Base-by-base conservation (phyloP, 352 stramenopile genomes). In the Pythium monospermum region DNA sequence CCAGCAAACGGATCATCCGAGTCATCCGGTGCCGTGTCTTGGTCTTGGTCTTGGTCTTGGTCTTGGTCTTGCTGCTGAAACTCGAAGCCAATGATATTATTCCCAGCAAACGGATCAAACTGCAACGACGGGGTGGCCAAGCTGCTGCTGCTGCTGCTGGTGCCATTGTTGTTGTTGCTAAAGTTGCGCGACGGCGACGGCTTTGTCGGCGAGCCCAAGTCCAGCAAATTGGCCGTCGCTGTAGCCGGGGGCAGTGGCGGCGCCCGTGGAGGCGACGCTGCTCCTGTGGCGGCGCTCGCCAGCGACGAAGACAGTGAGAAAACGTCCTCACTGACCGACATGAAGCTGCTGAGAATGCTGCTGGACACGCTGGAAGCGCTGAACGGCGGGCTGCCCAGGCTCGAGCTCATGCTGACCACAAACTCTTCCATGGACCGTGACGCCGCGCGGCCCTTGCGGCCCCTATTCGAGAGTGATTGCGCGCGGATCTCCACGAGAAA, bases 371-470 rank as follows among this genome's bases (percentile, higher is more conserved):
- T 40, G 3, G 55, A 44, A 23, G 32, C 30, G 13, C 30, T 13
- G 30, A 13, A 7, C 3, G 42, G 21, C 15, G 56, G 56, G 15
- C 48, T 54, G 11, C 55, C 38, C 40, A 83, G 74, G 31, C 65
- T 82, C 11, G 68, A 76, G 60, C 80, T 85, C 65, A 82, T 83
- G 23, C 53, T 66, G 40, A 66, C 51, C 18, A 87, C 55, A 42
- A 85, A 85, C 41, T 88, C 72, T 31, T 84, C 72, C 70, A 82
- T 85, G 5, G 74, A 88, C 4, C 76, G 71, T 11, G 68, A 85
- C 13, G 72, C 74, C 15, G 73, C 57, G 49, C 74, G 71, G 46
- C 72, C 64, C 35, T 82, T 70, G 22, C 58, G 58, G 40, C 62
- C 52, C 12, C 46, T 37, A 2, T 66, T 60, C 7, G 70, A 69